A percentile compares a stretch with the other conserved stretches of the same genome.
Evolutionary conservation across 2,329 filamentous ascomycete species (phyloP).

Genomic region (Clonostachys byssicola): DNA sequence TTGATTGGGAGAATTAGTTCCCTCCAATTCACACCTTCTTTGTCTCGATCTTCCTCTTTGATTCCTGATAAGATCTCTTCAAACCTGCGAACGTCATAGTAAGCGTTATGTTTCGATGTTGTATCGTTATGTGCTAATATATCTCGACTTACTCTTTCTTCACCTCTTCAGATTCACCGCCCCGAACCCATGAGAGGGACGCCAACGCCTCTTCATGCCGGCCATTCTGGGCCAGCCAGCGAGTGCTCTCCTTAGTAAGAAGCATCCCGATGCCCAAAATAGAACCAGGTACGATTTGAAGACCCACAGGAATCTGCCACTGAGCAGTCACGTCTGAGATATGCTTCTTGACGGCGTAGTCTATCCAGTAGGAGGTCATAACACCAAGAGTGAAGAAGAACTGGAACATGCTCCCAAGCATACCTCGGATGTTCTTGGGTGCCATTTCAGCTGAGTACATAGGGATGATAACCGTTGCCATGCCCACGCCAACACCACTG

Average conservation of each 20-base stretch:
- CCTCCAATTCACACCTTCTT: slow-evolving; percentile 32
- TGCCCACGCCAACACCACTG: slow-evolving; percentile 27
- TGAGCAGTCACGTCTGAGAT: slow-evolving; percentile 30
- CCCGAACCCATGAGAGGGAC: slow-evolving; percentile 46
- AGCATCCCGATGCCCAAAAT: slow-evolving; percentile 43
- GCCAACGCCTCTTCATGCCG: slow-evolving; percentile 37
- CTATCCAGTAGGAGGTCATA: slow-evolving; percentile 36
- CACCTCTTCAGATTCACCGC: slow-evolving; percentile 30
- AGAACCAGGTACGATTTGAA: slow-evolving; percentile 41
- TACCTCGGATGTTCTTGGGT: slow-evolving; percentile 38
- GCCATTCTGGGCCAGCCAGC: slow-evolving; percentile 41
- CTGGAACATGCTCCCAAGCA: slow-evolving; percentile 37
- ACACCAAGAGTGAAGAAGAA: slow-evolving; percentile 38
- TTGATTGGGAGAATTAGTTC: slow-evolving; percentile 38
- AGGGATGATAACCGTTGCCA: slow-evolving; percentile 36
- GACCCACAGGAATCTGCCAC: slow-evolving; percentile 43
- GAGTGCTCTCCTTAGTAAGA: slow-evolving; percentile 38
- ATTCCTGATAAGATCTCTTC: slow-evolving; percentile 38
- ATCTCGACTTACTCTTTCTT: slow-evolving; percentile 16
- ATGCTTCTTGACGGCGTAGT: slow-evolving; percentile 37
- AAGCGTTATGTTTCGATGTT: no score
- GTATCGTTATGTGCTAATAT: no score
- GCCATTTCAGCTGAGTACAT: slow-evolving; percentile 40
- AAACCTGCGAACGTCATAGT: slow-evolving; percentile 9
- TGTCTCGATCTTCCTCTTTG: slow-evolving; percentile 31